Evolutionary conservation across 2,329 filamentous ascomycete species (phyloP), one percentile per base, ranked within the genome.

Genomic region (Colletotrichum camelliae): DNA sequence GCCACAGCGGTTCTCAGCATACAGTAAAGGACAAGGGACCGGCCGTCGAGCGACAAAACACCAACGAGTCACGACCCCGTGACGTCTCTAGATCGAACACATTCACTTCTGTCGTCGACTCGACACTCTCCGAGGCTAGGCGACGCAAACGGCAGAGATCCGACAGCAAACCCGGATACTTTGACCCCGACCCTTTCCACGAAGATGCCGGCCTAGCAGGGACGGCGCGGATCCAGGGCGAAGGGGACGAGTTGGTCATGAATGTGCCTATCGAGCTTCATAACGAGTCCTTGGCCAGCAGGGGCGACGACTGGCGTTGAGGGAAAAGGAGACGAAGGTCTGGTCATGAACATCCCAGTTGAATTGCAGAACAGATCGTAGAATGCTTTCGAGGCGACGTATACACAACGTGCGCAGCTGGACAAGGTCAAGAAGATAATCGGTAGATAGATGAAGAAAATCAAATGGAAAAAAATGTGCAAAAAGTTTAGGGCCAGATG

Each of bases 261-360:
- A 77, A 77, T 18, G 29, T 77, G 12, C 74, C 76, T 4, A n/a
- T 61, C 18, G 61, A 70, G 39, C n/a, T 72, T 37, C 21, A 12
- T 7, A 6, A 35, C 58, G 43, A n/a, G 18, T 21, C 43, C n/a
- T 1, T 52, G 43, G 6, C 43, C 43, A 21, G 43, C n/a, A 7
- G 16, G 2, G 29, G 15, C 0, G 13, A 16, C 7, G 9, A 4
- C 57, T 10, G 61, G 27, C 16, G 12, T 70, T 12, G 27, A 24
- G 7, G 39, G 12, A 16, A 58, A 68, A 8, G 62, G 48, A 4
- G 74, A 77, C 16, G 21, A 21, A n/a, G n/a, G 43, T 1, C 8
- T 77, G 62, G 70, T 69, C n/a, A 77, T 77, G 76, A 77, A 77
- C 8, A 37, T 77, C 9, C 74, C 76, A 4, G 24, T 61, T 12